Conservation (phyloP, 805 yeast species). For the Candida silvicultrix region DNA sequence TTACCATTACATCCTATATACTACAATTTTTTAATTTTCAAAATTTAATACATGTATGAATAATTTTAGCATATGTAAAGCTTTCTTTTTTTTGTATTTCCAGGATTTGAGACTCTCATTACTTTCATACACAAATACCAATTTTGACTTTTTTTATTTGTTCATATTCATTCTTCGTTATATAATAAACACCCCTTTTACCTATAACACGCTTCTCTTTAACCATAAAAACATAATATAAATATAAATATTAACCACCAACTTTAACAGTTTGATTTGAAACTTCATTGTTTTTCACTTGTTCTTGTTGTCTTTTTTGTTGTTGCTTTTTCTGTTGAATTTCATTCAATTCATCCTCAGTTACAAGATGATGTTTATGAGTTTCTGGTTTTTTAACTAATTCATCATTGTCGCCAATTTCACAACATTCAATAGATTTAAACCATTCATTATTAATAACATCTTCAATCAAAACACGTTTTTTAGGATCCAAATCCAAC, state of each 20-base stretch:
- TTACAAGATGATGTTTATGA: slow-evolving; percentile 62
- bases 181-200: too few species aligned
- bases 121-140: too few species aligned
- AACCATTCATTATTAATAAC: slow-evolving; percentile 55
- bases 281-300: not conserved
- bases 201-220: too few species aligned
- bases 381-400: slow-evolving; percentile 24
- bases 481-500: slow-evolving; percentile 53
- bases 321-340: slow-evolving; percentile 30
- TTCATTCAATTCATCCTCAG: slow-evolving; percentile 53
- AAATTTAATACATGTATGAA: not conserved
- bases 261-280: not conserved
- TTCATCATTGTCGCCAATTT: slow-evolving; percentile 18
- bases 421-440: slow-evolving; percentile 49
- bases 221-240: not conserved
- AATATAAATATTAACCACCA: not conserved
- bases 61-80: not conserved
- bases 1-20: not conserved
- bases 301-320: slow-evolving; percentile 23
- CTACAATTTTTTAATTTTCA: not conserved
- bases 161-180: too few species aligned
- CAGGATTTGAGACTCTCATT: too few species aligned
- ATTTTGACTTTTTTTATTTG: too few species aligned
- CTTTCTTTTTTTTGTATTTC: too few species aligned
- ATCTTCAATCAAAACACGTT: slow-evolving; percentile 53